Base-by-base conservation (phyloP, 306 rosid genomes). In the Vigna radiata region DNA sequence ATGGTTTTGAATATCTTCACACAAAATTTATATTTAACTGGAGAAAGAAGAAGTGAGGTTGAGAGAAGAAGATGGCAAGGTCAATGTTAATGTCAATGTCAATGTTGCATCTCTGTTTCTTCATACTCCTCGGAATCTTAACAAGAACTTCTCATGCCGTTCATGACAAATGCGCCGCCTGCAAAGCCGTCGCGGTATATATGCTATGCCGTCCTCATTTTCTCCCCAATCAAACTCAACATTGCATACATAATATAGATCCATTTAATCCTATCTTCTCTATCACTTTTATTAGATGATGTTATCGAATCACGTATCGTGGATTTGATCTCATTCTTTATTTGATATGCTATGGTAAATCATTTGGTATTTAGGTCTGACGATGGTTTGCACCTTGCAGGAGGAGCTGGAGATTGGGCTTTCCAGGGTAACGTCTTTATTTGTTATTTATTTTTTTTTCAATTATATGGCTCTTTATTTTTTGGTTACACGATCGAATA, bases 161-260 rank as follows among this genome's bases (percentile, higher is more conserved):
- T 73, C 95, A 94, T 62, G 95, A 94, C 82, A 94, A 94, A 85
- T 94, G 98, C 68, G 81, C 90, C 29, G 97, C 97, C 62, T 94
- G 98, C 86, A 90, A 84, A 82, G 96, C 95, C 67, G 96, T 94
- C 10, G 95, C 97, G 79, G 98, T 93, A 86, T 37, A 23, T 19
- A 19, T 56, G 10, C n/a, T 15, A 43, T 43, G 21, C n/a, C 9
- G 39, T 36, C 27, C 29, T 27, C 73, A 25, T 81, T 58, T 8
- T 53, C 12, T 52, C 17, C 31, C 27, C 15, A 16, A 15, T 7
- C 68, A 25, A 62, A 14, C 68, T 15, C 19, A 43, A 44, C 49
- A 12, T 44, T 11, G 11, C 46, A 2, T 41, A 41, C 0, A 41
- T 41, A 41, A 41, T 41, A 9, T 68, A 50, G 14, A 54, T 46